Evolutionary conservation across 495 filamentous ascomycete species (phyloP), one percentile per base, ranked within the genome.

Genomic region (Letharia columbiana): DNA sequence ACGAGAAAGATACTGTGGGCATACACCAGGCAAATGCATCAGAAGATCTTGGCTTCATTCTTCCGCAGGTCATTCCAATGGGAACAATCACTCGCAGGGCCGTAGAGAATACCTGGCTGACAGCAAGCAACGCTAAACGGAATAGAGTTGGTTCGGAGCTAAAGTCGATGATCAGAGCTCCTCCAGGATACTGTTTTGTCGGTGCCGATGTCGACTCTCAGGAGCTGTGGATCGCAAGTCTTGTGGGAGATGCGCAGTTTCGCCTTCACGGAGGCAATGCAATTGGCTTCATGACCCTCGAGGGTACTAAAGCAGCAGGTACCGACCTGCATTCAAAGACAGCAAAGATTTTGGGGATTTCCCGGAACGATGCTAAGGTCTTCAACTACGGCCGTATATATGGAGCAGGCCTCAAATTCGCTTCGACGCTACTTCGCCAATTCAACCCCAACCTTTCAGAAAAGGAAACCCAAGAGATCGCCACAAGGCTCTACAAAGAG

Each of bases 301-400:
- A 99, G 75, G 94, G 94, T 10, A 93, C 91, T 60, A 98, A 97
- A 75, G 85, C 90, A 15, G 89, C 89, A 20, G 93, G 92, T 17
- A 99, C 94, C 4, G 94, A 99, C 73, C 77, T 98, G 68, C 94
- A 99, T 77, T 97, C 92, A 39, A 89, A 91, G 37, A 99, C 95
- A 45, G 95, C 94, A 3, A 79, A 81, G 20, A 99, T 97, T 62
- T 75, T 99, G 5, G 92, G 91, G 17, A 99, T 98, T 67, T 93
- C 90, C 1, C 85, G 94, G 44, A 95, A 96, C 68, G 87, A 96
- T 73, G 94, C 94, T 28, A 99, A 99, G 73, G 85, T 99, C 7
- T 99, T 99, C 78, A 99, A 98, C 75, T 99, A 98, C 71, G 94
- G 94, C 15, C 90, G 94, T 35, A 99, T 99, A 60, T 99, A 99